Percentiles rank a stretch among this genome's conserved stretches.
These are phyloP conservation scores for Straminergon stramineum DNA, from an alignment of 225 moss, liverwort and hornwort genomes.

Conservation along the genomic window DNA sequence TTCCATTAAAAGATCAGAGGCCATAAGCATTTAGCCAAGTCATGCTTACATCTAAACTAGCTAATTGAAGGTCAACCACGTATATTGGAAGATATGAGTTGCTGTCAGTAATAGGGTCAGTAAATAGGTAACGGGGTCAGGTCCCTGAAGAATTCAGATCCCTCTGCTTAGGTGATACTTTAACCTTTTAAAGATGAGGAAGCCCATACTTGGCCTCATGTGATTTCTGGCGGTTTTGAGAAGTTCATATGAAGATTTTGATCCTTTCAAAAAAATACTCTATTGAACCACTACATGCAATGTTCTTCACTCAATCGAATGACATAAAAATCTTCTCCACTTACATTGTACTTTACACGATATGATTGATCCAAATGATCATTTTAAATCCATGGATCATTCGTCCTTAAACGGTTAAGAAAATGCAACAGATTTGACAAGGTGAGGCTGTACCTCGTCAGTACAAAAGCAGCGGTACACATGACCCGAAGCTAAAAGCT, in stretches of 20 bases:
- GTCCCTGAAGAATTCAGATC: background rate
- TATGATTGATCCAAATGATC: background rate
- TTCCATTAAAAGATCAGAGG: background rate
- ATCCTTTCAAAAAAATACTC: background rate
- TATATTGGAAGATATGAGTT: background rate
- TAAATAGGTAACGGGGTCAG: background rate
- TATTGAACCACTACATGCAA: background rate
- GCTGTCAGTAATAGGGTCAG: background rate
- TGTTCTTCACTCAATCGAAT: background rate
- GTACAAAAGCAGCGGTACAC: constrained; percentile 92
- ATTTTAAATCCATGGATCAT: background rate
- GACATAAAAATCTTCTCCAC: background rate
- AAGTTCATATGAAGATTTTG: background rate
- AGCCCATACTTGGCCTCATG: background rate
- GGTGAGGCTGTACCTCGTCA: constrained; percentile 51
- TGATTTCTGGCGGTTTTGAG: background rate
- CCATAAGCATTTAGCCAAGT: background rate
- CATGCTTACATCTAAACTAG: background rate
- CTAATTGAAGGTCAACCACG: background rate
- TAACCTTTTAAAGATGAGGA: background rate
- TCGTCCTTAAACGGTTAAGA: background rate
- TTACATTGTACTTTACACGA: background rate
- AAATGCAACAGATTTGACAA: background rate
- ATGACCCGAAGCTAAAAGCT: constrained; percentile 67
- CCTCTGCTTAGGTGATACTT: background rate